A percentile compares a stretch with the other conserved stretches of the same genome.
phyloP scores from a whole-genome alignment of 1,284 basidiomycete species.

The Trametes sp. region DNA sequence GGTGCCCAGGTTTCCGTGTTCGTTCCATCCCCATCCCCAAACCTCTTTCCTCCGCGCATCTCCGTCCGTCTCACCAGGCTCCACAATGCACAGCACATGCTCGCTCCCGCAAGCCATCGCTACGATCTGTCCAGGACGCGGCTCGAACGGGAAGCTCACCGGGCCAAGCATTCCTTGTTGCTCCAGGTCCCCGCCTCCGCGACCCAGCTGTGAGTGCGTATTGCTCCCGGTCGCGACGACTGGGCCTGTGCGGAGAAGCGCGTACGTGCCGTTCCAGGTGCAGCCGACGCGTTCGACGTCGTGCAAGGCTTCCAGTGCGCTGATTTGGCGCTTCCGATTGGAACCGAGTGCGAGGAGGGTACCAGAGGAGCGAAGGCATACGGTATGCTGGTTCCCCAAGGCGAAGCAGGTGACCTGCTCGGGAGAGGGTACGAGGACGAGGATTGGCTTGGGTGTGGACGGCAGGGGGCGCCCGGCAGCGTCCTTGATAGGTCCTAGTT shows the following conservation, averaged over 20 bases:
- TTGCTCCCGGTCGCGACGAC: constrained; percentile 66
- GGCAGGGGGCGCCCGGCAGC: constrained; percentile 34
- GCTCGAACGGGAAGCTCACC: constrained; percentile 49
- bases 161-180: constrained; percentile 21
- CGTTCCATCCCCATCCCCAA: constrained; percentile 95
- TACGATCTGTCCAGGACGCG: constrained; percentile 31
- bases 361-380: constrained; percentile 61
- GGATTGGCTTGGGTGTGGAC: constrained; percentile 46
- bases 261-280: constrained; percentile 87
- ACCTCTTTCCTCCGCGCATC: constrained; percentile 50
- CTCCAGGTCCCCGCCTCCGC: constrained; percentile 27
- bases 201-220: constrained; percentile 77
- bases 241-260: constrained; percentile 43
- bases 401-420: constrained; percentile 50
- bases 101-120: constrained; percentile 79
- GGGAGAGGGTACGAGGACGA: constrained; percentile 36
- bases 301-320: constrained; percentile 44
- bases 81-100: constrained; percentile 63
- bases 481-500: constrained; percentile 58
- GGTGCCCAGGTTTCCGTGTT: constrained; percentile 89
- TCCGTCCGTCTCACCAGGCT: constrained; percentile 29
- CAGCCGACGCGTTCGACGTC: constrained; percentile 57
- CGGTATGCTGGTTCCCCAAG: constrained; percentile 77
- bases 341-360: constrained; percentile 65
- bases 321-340: constrained; percentile 74